phyloP scores from a whole-genome alignment of 2,329 filamentous ascomycete genomes.

The Curvularia lunata region DNA sequence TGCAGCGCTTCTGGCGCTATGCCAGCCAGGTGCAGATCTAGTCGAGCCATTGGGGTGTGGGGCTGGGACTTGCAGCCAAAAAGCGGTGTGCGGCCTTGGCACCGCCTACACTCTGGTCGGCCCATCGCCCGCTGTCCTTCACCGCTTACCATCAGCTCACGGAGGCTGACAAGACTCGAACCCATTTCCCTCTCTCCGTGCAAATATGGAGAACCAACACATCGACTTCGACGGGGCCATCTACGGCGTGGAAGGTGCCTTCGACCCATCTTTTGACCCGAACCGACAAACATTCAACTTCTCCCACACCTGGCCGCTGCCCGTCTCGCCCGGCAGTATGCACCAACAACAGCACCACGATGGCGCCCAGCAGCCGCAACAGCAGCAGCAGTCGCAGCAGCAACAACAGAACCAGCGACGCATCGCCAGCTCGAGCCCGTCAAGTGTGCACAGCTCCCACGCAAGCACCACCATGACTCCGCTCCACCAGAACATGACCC shows the following conservation, averaged over 20 bases:
- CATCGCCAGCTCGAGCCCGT: slow-evolving; percentile 36
- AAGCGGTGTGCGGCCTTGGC: slow-evolving; percentile 23
- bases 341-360: slow-evolving; percentile 30
- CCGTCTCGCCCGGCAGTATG: slow-evolving; percentile 45
- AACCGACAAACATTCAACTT: slow-evolving; percentile 42
- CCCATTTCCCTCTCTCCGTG: slow-evolving; percentile 28
- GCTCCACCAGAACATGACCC: slow-evolving; percentile 42
- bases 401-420: slow-evolving; percentile 36
- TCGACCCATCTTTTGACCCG: slow-evolving; percentile 48
- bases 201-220: slow-evolving; percentile 53
- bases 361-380: slow-evolving; percentile 20
- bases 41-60: slow-evolving; percentile 22
- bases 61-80: slow-evolving; percentile 20
- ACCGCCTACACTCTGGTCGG: slow-evolving; percentile 19
- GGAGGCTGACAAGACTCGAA: slow-evolving; percentile 44
- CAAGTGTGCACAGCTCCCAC: slow-evolving; percentile 29
- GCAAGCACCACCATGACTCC: slow-evolving; percentile 41
- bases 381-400: slow-evolving; percentile 24
- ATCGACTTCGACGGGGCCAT: slow-evolving; percentile 47
- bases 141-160: slow-evolving; percentile 43
- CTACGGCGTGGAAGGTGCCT: slow-evolving; percentile 47
- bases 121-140: slow-evolving; percentile 34
- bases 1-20: slow-evolving; percentile 39
- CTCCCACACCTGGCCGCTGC: slow-evolving; percentile 49
- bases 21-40: slow-evolving; percentile 21